These are phyloP conservation scores for Aureoboletus auriporus DNA, from an alignment of 768 basidiomycete species.

Conservation along the genomic window DNA sequence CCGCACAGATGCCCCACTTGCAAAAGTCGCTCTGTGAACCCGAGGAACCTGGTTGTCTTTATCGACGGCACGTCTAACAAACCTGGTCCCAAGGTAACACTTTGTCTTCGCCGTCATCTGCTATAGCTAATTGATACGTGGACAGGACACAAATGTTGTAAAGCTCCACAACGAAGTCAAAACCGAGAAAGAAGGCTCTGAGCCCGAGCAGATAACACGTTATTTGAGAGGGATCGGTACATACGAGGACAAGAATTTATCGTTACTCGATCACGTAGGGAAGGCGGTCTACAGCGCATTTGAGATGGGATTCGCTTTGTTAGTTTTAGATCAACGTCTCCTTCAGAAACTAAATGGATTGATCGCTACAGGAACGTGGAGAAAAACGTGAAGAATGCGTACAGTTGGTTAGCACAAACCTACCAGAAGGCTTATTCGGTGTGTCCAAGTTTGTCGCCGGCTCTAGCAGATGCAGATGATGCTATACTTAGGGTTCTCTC, in stretches of 20 bases:
- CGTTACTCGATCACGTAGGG: neutral
- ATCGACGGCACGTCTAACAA: constrained; percentile 18
- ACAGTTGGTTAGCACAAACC: neutral
- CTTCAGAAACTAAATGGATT: no score
- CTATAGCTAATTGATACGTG: neutral
- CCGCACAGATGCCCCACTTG: no score
- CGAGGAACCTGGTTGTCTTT: constrained; percentile 32
- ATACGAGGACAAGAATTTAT: constrained; percentile 1
- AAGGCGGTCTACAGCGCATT: neutral
- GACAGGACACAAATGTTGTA: constrained; percentile 33
- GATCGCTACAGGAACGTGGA: neutral
- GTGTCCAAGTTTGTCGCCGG: neutral
- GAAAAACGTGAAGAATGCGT: constrained; percentile 1
- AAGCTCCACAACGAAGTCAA: constrained; percentile 30
- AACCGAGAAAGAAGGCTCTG: neutral
- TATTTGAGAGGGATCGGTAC: constrained; percentile 36
- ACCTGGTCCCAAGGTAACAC: constrained; percentile 34
- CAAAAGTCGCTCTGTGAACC: neutral
- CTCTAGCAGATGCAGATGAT: no score
- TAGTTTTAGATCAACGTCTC: neutral
- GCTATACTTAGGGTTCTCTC: constrained; percentile 31
- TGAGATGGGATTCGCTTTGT: neutral
- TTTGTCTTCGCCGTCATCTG: constrained; percentile 5
- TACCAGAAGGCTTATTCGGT: constrained; percentile 32
- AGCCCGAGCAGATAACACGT: constrained; percentile 23